phyloP scores from a whole-genome alignment of 148 eudicot species.

The Cornus suecica region DNA sequence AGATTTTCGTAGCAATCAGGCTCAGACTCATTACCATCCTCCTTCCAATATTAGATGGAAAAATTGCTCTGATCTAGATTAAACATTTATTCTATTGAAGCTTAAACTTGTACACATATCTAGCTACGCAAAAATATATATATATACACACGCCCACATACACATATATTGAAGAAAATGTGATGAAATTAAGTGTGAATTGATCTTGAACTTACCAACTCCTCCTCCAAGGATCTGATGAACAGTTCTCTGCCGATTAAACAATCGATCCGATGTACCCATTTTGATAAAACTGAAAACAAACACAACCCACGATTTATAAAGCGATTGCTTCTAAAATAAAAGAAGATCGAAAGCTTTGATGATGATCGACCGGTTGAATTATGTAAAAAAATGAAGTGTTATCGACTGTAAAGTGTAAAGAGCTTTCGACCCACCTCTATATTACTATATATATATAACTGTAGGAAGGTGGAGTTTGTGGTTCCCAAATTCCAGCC shows the following conservation, averaged over 20 bases:
- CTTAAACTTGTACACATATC: not conserved
- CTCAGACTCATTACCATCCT: not conserved
- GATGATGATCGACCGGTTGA: not conserved
- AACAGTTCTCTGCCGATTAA: conserved; percentile 55
- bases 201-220: conserved; percentile 35
- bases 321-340: conserved; percentile 1
- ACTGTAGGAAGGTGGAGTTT: conserved; percentile 1
- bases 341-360: not conserved
- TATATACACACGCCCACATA: not conserved
- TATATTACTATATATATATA: not conserved
- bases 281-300: conserved; percentile 16
- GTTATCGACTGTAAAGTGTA: conserved; percentile 7
- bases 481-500: conserved; percentile 29
- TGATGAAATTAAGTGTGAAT: not conserved
- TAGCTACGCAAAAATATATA: too few relatives aligned
- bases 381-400: not conserved
- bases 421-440: not conserved
- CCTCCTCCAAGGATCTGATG: conserved; percentile 87
- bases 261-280: conserved; percentile 66
- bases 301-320: not conserved
- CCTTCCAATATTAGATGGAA: not conserved
- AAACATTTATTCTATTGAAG: not conserved
- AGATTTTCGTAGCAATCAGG: not conserved
- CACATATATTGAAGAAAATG: conserved; percentile 3
- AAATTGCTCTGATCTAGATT: not conserved